phyloP scores from a whole-genome alignment of 1,284 basidiomycete genomes.

The Ganoderma meredithae region DNA sequence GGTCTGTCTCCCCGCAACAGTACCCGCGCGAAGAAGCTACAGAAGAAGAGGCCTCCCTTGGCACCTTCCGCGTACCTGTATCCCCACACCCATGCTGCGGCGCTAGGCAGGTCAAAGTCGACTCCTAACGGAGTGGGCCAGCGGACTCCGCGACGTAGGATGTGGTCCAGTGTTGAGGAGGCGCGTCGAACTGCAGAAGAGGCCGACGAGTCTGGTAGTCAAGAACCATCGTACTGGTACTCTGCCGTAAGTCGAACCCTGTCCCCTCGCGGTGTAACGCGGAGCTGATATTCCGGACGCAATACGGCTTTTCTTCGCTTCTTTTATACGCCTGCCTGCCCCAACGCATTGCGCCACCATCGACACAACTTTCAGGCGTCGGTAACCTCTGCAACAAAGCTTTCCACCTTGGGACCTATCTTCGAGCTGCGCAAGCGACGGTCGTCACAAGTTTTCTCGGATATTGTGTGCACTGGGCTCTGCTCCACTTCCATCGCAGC shows the following conservation, averaged over 20 bases:
- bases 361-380: constrained; percentile 16
- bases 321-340: constrained; percentile 13
- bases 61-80: constrained; percentile 31
- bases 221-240: constrained; percentile 25
- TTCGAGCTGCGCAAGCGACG: constrained; percentile 28
- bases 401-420: constrained; percentile 27
- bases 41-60: constrained; percentile 33
- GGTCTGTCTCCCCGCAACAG: constrained; percentile 28
- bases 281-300: constrained; percentile 24
- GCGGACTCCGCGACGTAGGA: constrained; percentile 21
- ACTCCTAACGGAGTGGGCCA: constrained; percentile 30
- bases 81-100: constrained; percentile 18
- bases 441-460: constrained; percentile 38
- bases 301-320: constrained; percentile 19
- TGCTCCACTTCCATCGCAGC: constrained; percentile 40
- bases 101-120: constrained; percentile 31
- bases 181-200: constrained; percentile 27
- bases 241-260: constrained; percentile 29
- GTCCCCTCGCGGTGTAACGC: constrained; percentile 24
- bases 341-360: neutral
- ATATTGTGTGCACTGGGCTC: constrained; percentile 40
- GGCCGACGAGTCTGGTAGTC: constrained; percentile 18
- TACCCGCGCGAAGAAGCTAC: constrained; percentile 33
- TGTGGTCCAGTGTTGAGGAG: constrained; percentile 32
- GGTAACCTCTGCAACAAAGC: constrained; percentile 22